Evolutionary conservation across 2,329 filamentous ascomycete species (phyloP).

Genomic region (Aspergillus persii): DNA sequence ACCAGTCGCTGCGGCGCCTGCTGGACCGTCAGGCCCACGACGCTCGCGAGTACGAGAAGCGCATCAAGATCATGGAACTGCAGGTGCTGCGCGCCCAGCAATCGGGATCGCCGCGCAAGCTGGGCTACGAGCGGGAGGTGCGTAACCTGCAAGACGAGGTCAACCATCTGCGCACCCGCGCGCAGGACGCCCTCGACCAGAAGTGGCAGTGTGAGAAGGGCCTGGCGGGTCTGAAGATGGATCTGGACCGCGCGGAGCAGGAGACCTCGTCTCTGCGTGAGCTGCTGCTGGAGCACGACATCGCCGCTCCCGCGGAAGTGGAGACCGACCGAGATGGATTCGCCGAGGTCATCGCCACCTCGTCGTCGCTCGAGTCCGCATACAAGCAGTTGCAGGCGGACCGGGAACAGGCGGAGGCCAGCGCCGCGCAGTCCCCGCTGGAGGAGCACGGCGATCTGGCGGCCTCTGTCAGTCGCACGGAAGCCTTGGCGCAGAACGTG

Average conservation of each 20-base stretch:
- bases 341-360: conserved; percentile 56
- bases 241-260: conserved; percentile 89
- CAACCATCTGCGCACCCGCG: conserved; percentile 75
- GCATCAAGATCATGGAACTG: conserved; percentile 69
- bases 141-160: conserved; percentile 78
- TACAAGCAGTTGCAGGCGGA: conserved; percentile 71
- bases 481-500: conserved; percentile 75
- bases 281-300: conserved; percentile 79
- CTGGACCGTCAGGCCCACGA: conserved; percentile 83
- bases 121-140: conserved; percentile 82
- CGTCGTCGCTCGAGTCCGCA: conserved; percentile 69
- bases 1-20: conserved; percentile 79
- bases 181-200: conserved; percentile 89
- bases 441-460: conserved; percentile 66
- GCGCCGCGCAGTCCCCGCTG: conserved; percentile 71
- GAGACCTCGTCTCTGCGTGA: conserved; percentile 81
- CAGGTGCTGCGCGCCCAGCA: conserved; percentile 73
- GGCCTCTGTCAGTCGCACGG: conserved; percentile 72
- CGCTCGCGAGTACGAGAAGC: conserved; percentile 78
- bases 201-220: conserved; percentile 97
- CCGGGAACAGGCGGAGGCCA: conserved; percentile 64
- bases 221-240: conserved; percentile 85
- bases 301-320: conserved; percentile 64
- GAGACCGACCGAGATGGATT: conserved; percentile 46
- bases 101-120: conserved; percentile 65